phyloP scores from a whole-genome alignment of 345 rosid genomes.

The Eucalyptus decipiens region DNA sequence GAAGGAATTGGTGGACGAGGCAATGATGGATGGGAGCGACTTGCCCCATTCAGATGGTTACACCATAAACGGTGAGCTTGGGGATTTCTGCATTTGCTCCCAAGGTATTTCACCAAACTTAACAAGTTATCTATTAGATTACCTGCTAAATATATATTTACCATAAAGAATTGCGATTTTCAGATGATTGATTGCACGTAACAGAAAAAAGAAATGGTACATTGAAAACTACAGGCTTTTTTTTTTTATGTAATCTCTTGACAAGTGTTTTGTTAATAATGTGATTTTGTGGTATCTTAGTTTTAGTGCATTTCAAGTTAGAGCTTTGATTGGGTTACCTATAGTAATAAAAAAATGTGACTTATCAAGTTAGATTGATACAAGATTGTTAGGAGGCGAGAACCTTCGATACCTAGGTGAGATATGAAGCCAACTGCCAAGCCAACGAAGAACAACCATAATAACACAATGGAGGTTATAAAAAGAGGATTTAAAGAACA shows the following conservation, averaged over 20 bases:
- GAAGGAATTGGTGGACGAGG: neutral
- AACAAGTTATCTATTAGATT: neutral
- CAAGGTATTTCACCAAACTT: neutral
- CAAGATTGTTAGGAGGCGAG: neutral
- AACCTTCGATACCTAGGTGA: neutral
- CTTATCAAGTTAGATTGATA: neutral
- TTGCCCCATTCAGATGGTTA: neutral
- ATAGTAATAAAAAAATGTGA: neutral
- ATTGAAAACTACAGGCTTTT: neutral
- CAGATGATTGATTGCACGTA: neutral
- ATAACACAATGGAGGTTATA: neutral
- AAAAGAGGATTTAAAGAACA: neutral
- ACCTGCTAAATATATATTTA: neutral
- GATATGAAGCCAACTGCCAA: neutral
- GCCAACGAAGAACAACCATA: neutral
- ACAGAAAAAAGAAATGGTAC: neutral
- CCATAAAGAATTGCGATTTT: neutral
- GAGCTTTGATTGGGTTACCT: neutral
- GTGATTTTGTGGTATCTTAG: neutral
- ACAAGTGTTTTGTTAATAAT: neutral
- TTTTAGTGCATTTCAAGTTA: neutral
- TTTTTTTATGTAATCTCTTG: neutral
- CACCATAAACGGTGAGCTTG: constrained; percentile 5
- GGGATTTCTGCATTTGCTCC: constrained; percentile 3
- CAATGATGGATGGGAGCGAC: neutral